These are phyloP conservation scores for Turritis glabra DNA, from an alignment of 345 rosid species.

Conservation along the genomic window DNA sequence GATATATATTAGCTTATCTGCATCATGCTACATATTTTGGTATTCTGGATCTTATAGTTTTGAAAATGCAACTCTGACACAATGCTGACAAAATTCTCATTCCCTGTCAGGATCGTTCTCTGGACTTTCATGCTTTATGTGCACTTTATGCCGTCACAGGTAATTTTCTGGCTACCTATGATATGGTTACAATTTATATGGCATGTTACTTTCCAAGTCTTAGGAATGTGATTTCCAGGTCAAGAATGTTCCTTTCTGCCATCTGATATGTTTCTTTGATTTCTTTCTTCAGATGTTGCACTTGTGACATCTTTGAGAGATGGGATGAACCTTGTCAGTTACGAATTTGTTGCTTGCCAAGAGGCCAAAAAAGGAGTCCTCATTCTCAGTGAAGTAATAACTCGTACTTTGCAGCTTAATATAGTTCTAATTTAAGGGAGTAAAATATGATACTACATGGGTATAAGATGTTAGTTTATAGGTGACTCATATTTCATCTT, in stretches of 20 bases:
- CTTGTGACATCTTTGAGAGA: conserved; percentile 98
- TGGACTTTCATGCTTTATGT: conserved; percentile 79
- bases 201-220: conserved; percentile 6
- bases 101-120: conserved; percentile 86
- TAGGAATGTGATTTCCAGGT: background rate
- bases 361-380: conserved; percentile 96
- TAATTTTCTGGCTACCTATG: conserved; percentile 34
- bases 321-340: conserved; percentile 99
- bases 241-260: conserved; percentile 7
- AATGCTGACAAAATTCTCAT: conserved; percentile 30
- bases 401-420: conserved; percentile 12
- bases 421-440: background rate
- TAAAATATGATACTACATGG: background rate
- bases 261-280: conserved; percentile 19
- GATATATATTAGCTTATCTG: background rate
- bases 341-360: conserved; percentile 99
- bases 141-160: conserved; percentile 98
- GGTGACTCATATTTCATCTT: too few relatives aligned
- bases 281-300: conserved; percentile 71
- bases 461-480: background rate
- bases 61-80: conserved; percentile 5
- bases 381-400: conserved; percentile 95
- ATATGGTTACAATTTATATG: conserved; percentile 19
- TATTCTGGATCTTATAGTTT: conserved; percentile 2
- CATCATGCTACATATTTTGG: background rate